Base-by-base conservation (phyloP, 2,329 filamentous ascomycete species). In the Leptodontidium sp. region DNA sequence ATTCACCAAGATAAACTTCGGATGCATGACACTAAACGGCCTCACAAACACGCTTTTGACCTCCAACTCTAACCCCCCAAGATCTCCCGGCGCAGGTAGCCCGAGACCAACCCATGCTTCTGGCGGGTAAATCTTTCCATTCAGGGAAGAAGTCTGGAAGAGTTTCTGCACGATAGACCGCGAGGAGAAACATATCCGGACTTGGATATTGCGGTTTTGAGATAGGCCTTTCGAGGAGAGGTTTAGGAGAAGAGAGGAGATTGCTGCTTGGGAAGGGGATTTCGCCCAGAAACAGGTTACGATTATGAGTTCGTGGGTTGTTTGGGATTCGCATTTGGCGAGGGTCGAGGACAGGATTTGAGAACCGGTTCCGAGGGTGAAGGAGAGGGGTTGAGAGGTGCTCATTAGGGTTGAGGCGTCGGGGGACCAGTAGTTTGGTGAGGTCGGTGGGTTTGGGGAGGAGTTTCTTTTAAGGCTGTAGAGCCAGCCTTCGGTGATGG, bases 11-110 rank as follows among this genome's bases (percentile, higher is more conserved):
- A 95, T 84, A 73, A 93, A 95, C 75, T 97, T 97, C 0, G 93
- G 91, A 77, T 97, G 93, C 88, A 96, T 92, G n/a, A 97, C 90
- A 75, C 92, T 93, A 69, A 96, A 89, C 0, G 93, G 93, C 2
- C 90, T 82, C 71, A 95, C 88, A 79, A 97, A 97, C 8, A 95
- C 83, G 71, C 89, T 93, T 81, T 93, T 94, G 66, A 94, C 87
- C 0, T 85, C 82, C 43, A 97, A 76, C 64, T 94, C 86, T 21
- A 97, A 85, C 2, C 88, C 88, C 0, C 81, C 83, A 2, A 90
- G 77, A 4, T 82, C 72, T 7, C 82, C 80, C 3, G 84, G 81
- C 0, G 82, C 76, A 0, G 92, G 91, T 3, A 96, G 82, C 0
- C 91, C 91, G 1, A 96, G 82, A 9, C 78, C 80, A 1, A 78